Evolutionary conservation across 345 rosid species (phyloP), one percentile per base, ranked within the genome.

Genomic region (Eucalyptus regnans): DNA sequence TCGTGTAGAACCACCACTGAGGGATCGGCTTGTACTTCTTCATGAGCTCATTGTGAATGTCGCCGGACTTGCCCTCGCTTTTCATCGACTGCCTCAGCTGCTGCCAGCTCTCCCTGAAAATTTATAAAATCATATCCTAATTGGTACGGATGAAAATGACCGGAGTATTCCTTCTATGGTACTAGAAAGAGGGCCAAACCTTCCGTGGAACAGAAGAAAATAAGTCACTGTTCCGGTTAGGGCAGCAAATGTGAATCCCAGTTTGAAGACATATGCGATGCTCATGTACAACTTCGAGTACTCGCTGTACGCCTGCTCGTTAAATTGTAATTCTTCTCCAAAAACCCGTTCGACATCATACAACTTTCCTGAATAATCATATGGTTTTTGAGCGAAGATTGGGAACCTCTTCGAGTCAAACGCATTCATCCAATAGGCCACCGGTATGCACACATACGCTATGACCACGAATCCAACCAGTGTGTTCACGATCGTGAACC

Each of bases 11-110:
- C 95, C 95, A 92, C 94, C 95, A 92, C 2, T 89, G 88, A n/a
- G 95, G 94, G 15, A 94, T 91, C 12, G 7, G 87, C 16, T 79
- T 87, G 16, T 94, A 92, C 90, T 87, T 91, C 92, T 91, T 91
- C 95, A 94, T 92, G 9, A 94, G 86, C 87, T 93, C 89, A 3
- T 92, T 87, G 89, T 92, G 94, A 56, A 92, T 88, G 89, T 93
- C 94, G 23, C 84, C 84, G 37, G 71, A 44, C 33, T 87, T 79
- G 64, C 81, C 52, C 43, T 86, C 48, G 81, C 88, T 17, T 43
- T 66, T 3, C 58, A 71, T 25, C 12, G 92, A 79, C 37, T 88
- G 89, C 89, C 51, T 92, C 90, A 89, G 88, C 88, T 88, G 79
- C 86, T 18, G 87, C 90, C 91, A 92, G 5, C 87, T 87, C n/a